Conservation (phyloP, 176 grass and related monocot species). For the Oryza longistaminata region DNA sequence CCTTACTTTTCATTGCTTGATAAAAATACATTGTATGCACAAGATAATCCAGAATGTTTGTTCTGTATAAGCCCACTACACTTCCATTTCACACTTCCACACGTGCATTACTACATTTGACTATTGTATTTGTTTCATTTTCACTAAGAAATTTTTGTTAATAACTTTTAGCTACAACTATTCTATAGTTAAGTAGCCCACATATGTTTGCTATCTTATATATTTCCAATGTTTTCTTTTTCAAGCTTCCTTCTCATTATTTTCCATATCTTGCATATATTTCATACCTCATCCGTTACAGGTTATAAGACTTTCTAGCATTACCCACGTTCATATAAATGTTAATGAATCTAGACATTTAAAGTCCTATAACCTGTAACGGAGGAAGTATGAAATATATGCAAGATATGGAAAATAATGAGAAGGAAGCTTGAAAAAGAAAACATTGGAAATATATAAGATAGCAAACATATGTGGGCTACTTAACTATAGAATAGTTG, state of each 20-base stretch:
- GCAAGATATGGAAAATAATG: neutral
- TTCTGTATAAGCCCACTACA: constrained; percentile 6
- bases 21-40: neutral
- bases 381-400: neutral
- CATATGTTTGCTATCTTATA: neutral
- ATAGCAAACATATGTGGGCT: neutral
- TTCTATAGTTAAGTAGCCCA: constrained; percentile 6
- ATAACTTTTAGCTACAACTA: constrained; percentile 6
- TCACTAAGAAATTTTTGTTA: constrained; percentile 3
- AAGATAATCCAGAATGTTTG: neutral
- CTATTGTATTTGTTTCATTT: neutral
- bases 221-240: neutral
- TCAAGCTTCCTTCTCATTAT: neutral
- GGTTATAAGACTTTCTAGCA: too few relatives aligned
- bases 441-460: neutral
- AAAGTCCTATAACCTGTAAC: too few relatives aligned
- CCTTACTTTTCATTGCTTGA: neutral
- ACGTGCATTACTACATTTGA: neutral
- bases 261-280: neutral
- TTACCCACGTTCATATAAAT: too few relatives aligned
- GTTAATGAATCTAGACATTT: too few relatives aligned
- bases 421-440: constrained; percentile 3
- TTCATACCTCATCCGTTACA: neutral
- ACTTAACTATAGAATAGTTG: constrained; percentile 11
- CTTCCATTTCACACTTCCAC: neutral